These are phyloP conservation scores for Entomortierella lignicola DNA, from an alignment of 192 early-diverging fungal genomes.

Conservation along the genomic window DNA sequence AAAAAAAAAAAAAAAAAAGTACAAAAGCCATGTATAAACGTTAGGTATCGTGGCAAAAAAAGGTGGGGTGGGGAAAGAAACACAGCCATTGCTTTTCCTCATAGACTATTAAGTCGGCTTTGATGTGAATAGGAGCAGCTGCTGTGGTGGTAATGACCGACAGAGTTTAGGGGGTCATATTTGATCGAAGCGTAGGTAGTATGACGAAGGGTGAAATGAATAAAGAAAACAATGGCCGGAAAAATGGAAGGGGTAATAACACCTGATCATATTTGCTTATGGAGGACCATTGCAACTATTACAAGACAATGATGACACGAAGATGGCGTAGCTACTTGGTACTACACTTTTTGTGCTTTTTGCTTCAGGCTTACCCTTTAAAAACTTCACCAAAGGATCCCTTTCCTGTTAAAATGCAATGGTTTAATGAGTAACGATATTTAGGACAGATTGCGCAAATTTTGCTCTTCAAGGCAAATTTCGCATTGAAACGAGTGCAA, in stretches of 20 bases:
- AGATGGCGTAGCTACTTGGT: background rate
- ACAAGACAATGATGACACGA: background rate
- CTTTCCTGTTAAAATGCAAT: constrained; percentile 54
- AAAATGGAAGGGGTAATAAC: background rate
- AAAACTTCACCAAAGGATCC: constrained; percentile 89
- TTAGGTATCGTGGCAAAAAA: constrained; percentile 1
- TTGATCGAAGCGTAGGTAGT: background rate
- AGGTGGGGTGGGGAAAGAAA: background rate
- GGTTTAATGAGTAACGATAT: background rate
- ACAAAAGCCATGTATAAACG: constrained; percentile 1
- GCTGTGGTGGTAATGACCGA: too few species aligned
- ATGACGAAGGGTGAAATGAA: background rate
- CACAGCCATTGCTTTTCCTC: too few species aligned
- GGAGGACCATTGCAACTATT: background rate
- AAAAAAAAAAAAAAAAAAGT: background rate
- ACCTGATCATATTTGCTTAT: constrained; percentile 9
- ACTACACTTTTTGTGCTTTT: background rate
- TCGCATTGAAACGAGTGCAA: background rate
- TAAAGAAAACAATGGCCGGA: constrained; percentile 4
- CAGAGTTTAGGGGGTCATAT: constrained; percentile 4
- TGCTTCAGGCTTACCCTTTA: constrained; percentile 71
- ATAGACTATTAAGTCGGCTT: too few species aligned
- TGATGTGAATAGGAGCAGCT: too few species aligned
- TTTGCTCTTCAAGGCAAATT: too few species aligned
- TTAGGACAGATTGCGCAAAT: too few species aligned